Percentiles rank a stretch among this genome's conserved stretches.
These are phyloP conservation scores for Tylopilus plumbeoviolaceoides DNA, from an alignment of 768 basidiomycete genomes.

Conservation along the genomic window DNA sequence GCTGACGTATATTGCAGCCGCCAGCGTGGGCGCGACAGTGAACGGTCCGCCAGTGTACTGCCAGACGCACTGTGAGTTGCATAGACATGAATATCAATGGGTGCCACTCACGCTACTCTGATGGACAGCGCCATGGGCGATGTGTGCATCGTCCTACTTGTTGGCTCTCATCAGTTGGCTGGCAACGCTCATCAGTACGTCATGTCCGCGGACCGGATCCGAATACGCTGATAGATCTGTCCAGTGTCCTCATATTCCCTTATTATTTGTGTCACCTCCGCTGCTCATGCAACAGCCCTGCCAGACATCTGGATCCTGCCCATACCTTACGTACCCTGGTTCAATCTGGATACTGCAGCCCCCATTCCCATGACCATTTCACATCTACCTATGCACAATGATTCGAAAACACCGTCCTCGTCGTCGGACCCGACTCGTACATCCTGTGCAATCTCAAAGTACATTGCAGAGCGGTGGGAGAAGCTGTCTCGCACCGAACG, in stretches of 20 bases:
- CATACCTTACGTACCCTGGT: constrained; percentile 59
- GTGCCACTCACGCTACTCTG: constrained; percentile 4
- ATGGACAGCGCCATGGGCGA: constrained; percentile 34
- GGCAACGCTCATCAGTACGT: constrained; percentile 43
- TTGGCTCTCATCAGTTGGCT: constrained; percentile 49
- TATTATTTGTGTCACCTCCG: constrained; percentile 42
- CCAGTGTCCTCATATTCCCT: constrained; percentile 55
- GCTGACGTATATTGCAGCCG: constrained; percentile 33
- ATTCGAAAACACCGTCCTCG: constrained; percentile 3
- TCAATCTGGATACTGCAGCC: constrained; percentile 24
- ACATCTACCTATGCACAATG: constrained; percentile 9
- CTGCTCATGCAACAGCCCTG: constrained; percentile 41
- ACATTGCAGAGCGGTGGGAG: constrained; percentile 31
- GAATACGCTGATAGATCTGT: constrained; percentile 1
- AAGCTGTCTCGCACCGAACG: constrained; percentile 24
- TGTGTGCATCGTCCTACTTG: constrained; percentile 47
- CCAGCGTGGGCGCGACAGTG: constrained; percentile 45
- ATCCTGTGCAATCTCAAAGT: constrained; percentile 25
- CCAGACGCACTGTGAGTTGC: constrained; percentile 31
- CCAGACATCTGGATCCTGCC: constrained; percentile 51
- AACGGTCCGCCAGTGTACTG: constrained; percentile 40
- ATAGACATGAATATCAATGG: background rate
- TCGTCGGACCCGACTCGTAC: constrained; percentile 8
- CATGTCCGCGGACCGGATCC: background rate
- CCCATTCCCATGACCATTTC: background rate